phyloP scores from a whole-genome alignment of 345 rosid genomes.

The Lepidium didymum region DNA sequence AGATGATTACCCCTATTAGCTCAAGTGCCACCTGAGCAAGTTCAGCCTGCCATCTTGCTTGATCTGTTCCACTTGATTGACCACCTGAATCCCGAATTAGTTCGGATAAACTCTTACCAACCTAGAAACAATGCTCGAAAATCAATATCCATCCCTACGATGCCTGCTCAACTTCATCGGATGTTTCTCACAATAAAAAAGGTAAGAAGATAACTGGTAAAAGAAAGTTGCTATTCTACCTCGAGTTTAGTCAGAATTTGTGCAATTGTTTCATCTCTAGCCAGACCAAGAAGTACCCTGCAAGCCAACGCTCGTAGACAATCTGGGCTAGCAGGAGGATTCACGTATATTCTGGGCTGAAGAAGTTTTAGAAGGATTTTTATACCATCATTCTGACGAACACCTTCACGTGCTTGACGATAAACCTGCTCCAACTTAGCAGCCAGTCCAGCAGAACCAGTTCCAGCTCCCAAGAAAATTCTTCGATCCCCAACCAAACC shows the following conservation, averaged over 20 bases:
- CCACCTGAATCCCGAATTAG: constrained; percentile 87
- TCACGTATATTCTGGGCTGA: constrained; percentile 75
- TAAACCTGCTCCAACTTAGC: constrained; percentile 96
- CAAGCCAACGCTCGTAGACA: constrained; percentile 95
- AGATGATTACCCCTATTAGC: constrained; percentile 69
- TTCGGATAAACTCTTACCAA: constrained; percentile 94
- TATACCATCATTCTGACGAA: constrained; percentile 95
- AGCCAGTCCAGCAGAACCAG: constrained; percentile 99
- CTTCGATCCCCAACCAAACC: constrained; percentile 96
- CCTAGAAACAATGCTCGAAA: constrained; percentile 39
- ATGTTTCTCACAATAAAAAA: not conserved
- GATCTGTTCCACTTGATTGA: constrained; percentile 73
- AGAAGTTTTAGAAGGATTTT: constrained; percentile 94
- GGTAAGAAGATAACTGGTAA: not conserved
- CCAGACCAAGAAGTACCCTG: constrained; percentile 93
- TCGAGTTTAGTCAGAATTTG: constrained; percentile 97
- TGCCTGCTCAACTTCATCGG: constrained; percentile 8
- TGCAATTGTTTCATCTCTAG: constrained; percentile 94
- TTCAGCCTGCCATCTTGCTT: constrained; percentile 92
- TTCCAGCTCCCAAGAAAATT: constrained; percentile 89
- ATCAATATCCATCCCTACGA: not conserved
- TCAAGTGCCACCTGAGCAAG: constrained; percentile 95
- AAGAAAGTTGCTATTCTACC: constrained; percentile 34
- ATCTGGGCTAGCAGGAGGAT: constrained; percentile 81
- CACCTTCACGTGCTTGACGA: constrained; percentile 91